These are phyloP conservation scores for Rhododendron simsii DNA, from an alignment of 148 eudicot species.

Conservation along the genomic window DNA sequence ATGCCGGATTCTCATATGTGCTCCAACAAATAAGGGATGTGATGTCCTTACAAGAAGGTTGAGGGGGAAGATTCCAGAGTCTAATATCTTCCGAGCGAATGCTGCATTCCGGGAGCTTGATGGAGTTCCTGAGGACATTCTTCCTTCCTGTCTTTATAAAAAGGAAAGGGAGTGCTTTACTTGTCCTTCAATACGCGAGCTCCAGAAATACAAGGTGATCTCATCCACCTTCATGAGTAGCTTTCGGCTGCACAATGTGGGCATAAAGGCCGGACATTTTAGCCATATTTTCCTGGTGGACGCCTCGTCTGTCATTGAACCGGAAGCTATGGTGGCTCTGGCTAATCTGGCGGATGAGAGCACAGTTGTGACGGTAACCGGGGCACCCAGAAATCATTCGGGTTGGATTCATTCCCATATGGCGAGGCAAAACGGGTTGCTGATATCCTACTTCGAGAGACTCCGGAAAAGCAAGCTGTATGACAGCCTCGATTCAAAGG, in stretches of 20 bases:
- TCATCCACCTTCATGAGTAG: conserved; percentile 26
- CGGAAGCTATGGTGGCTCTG: conserved; percentile 21
- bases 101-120: conserved; percentile 29
- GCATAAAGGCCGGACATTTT: conserved; percentile 24
- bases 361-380: conserved; percentile 16
- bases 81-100: conserved; percentile 23
- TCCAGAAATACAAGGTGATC: conserved; percentile 14
- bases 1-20: conserved; percentile 19
- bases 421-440: conserved; percentile 18
- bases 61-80: conserved; percentile 4
- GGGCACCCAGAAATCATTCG: conserved; percentile 9
- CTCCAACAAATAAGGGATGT: conserved; percentile 13
- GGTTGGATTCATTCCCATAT: conserved; percentile 19
- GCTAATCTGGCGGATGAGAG: conserved; percentile 20
- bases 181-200: conserved; percentile 17
- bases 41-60: conserved; percentile 15
- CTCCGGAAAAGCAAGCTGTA: conserved; percentile 4
- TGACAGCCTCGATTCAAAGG: not conserved
- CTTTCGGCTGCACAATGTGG: conserved; percentile 12
- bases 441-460: conserved; percentile 22
- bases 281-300: conserved; percentile 26
- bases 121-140: conserved; percentile 24
- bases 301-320: conserved; percentile 19
- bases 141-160: conserved; percentile 12
- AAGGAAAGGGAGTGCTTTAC: conserved; percentile 8